A percentile compares a stretch with the other conserved stretches of the same genome.
These are phyloP conservation scores for Cytidiella melzeri DNA, from an alignment of 768 basidiomycete species.

Conservation along the genomic window DNA sequence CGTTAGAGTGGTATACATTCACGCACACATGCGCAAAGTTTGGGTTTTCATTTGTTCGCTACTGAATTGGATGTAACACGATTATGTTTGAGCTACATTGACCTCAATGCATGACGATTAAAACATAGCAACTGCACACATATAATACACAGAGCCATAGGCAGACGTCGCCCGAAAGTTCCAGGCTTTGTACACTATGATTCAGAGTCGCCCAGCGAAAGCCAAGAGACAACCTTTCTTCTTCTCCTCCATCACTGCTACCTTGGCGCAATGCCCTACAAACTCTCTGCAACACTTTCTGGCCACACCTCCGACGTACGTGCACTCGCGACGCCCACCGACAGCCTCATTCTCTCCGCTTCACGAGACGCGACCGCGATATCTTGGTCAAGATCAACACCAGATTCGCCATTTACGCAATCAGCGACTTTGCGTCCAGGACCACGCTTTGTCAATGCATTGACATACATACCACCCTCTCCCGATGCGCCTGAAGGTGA, in stretches of 20 bases:
- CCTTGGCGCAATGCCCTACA: conserved; percentile 52
- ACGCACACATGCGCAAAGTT: too few species aligned
- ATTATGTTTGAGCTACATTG: too few species aligned
- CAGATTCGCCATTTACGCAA: conserved; percentile 46
- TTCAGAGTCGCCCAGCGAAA: conserved; percentile 7
- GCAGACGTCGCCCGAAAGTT: too few species aligned
- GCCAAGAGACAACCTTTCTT: conserved; percentile 1
- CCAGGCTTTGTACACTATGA: conserved; percentile 11
- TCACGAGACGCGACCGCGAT: conserved; percentile 92
- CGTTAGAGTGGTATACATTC: conserved; percentile 84
- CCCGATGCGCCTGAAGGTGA: conserved; percentile 65
- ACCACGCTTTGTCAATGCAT: conserved; percentile 73
- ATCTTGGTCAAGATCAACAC: conserved; percentile 61
- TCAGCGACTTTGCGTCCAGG: conserved; percentile 54
- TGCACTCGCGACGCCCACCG: conserved; percentile 67
- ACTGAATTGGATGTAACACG: too few species aligned
- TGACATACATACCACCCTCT: conserved; percentile 70
- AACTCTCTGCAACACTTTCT: conserved; percentile 64
- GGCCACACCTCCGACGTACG: conserved; percentile 79
- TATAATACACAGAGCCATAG: too few species aligned
- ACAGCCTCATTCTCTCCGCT: conserved; percentile 78
- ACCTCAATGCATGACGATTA: too few species aligned
- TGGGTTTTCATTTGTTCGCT: too few species aligned
- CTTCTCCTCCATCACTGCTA: conserved; percentile 1
- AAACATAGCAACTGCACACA: too few species aligned